Percentiles rank a stretch among this genome's conserved stretches.
Conservation (phyloP, 2,329 filamentous ascomycete species). For the Ophiobolus disseminans region DNA sequence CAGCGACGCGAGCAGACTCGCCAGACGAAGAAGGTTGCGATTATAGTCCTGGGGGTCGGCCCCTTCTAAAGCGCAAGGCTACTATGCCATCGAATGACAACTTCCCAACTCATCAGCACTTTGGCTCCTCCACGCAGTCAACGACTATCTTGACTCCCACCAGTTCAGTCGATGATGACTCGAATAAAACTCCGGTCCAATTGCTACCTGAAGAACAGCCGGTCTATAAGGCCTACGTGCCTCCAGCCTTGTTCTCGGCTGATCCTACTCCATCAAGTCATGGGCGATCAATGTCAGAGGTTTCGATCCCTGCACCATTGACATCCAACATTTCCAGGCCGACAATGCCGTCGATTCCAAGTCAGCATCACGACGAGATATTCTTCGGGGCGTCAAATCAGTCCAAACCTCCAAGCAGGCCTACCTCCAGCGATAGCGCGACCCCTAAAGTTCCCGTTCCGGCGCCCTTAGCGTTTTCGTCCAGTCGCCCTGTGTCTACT, state of each 20-base stretch:
- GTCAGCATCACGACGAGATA: conserved; percentile 41
- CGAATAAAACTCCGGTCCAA: conserved; percentile 42
- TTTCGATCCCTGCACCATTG: background rate
- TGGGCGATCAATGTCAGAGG: conserved; percentile 29
- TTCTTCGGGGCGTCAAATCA: conserved; percentile 39
- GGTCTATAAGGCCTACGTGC: conserved; percentile 46
- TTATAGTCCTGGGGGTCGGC: conserved; percentile 63
- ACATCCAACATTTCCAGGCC: background rate
- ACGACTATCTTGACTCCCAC: conserved; percentile 45
- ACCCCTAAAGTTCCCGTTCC: conserved; percentile 32
- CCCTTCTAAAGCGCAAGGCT: conserved; percentile 47
- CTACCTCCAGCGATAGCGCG: conserved; percentile 23
- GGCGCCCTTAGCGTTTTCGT: conserved; percentile 31
- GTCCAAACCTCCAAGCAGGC: conserved; percentile 19
- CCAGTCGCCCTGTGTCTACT: conserved; percentile 21
- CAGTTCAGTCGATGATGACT: conserved; percentile 42
- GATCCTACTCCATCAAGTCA: conserved; percentile 23
- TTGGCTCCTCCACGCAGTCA: conserved; percentile 32
- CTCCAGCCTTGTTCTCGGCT: conserved; percentile 20
- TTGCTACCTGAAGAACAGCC: conserved; percentile 36
- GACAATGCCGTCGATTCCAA: conserved; percentile 6
- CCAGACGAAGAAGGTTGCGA: conserved; percentile 35
- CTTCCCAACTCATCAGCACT: conserved; percentile 19
- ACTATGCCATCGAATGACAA: conserved; percentile 21
- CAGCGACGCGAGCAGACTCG: background rate